Percentiles rank a stretch among this genome's conserved stretches.
Conservation (phyloP, 2,329 filamentous ascomycete species). For the Ambrosiella cleistominuta region DNA sequence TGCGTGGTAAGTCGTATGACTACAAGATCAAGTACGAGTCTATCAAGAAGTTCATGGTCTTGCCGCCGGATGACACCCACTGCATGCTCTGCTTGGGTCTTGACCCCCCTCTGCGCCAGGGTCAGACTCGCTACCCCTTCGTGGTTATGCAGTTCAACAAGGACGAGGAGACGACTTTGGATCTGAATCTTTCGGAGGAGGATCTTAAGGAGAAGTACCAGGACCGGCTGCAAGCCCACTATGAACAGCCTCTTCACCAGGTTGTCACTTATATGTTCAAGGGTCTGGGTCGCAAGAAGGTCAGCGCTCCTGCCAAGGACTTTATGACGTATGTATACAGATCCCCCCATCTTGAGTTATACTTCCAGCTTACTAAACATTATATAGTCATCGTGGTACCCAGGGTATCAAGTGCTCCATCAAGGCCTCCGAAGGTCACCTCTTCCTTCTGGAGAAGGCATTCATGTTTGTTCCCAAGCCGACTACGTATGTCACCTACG, state of each 20-base stretch:
- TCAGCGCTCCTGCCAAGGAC: constrained; percentile 83
- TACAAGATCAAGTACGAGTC: constrained; percentile 99
- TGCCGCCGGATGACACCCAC: constrained; percentile 93
- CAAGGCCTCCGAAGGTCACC: constrained; percentile 93
- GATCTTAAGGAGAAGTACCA: constrained; percentile 71
- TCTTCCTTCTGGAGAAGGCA: constrained; percentile 94
- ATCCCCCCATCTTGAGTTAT: background rate
- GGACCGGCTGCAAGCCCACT: constrained; percentile 72
- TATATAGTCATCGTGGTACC: constrained; percentile 62
- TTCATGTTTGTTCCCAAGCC: constrained; percentile 99
- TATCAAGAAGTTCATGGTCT: constrained; percentile 97
- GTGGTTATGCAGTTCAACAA: constrained; percentile 98
- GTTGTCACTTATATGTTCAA: constrained; percentile 93
- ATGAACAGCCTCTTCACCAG: constrained; percentile 83
- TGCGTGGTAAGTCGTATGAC: constrained; percentile 97
- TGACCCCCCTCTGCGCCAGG: constrained; percentile 86
- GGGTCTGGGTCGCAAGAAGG: constrained; percentile 84
- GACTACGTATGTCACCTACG: constrained; percentile 89
- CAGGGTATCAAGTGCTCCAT: constrained; percentile 98
- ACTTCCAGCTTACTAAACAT: background rate
- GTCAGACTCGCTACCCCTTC: constrained; percentile 94
- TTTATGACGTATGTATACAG: constrained; percentile 50
- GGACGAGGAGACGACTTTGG: constrained; percentile 90
- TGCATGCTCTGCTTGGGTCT: constrained; percentile 87
- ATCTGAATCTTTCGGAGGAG: constrained; percentile 89